These are phyloP conservation scores for Macrophomina tecta DNA, from an alignment of 2,329 filamentous ascomycete genomes.

Conservation along the genomic window DNA sequence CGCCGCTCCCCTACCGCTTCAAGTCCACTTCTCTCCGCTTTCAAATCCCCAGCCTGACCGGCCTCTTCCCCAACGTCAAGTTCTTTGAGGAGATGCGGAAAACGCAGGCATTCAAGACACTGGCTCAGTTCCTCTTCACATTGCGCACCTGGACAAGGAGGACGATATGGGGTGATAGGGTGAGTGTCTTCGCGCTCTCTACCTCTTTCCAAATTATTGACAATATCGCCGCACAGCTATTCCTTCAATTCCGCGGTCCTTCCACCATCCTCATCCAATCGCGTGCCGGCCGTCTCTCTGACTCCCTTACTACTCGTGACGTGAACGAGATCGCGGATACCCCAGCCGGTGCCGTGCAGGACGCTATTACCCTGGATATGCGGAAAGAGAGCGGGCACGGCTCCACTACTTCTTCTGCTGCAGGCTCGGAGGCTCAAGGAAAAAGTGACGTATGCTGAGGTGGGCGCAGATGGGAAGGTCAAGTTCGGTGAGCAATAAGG, in stretches of 20 bases:
- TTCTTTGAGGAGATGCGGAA: constrained; percentile 74
- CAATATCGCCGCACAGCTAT: constrained; percentile 60
- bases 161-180: constrained; percentile 90
- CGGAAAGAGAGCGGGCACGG: constrained; percentile 36
- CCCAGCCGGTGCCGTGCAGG: constrained; percentile 72
- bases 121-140: constrained; percentile 69
- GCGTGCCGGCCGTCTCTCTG: constrained; percentile 77
- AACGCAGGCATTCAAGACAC: constrained; percentile 73
- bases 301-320: constrained; percentile 77
- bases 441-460: constrained; percentile 23
- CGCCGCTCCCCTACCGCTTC: constrained; percentile 85
- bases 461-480: constrained; percentile 28
- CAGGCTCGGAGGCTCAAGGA: background rate
- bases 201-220: background rate
- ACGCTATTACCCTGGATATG: constrained; percentile 59
- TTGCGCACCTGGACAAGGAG: constrained; percentile 78
- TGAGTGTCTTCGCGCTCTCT: constrained; percentile 42
- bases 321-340: constrained; percentile 89
- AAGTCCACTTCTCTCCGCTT: constrained; percentile 76
- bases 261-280: constrained; percentile 87
- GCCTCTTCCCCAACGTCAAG: constrained; percentile 71
- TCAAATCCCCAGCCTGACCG: constrained; percentile 74
- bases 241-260: constrained; percentile 88
- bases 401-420: constrained; percentile 10
- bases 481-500: constrained; percentile 23